phyloP scores from a whole-genome alignment of 192 early-diverging fungal genomes.

The Coemansia sp. region DNA sequence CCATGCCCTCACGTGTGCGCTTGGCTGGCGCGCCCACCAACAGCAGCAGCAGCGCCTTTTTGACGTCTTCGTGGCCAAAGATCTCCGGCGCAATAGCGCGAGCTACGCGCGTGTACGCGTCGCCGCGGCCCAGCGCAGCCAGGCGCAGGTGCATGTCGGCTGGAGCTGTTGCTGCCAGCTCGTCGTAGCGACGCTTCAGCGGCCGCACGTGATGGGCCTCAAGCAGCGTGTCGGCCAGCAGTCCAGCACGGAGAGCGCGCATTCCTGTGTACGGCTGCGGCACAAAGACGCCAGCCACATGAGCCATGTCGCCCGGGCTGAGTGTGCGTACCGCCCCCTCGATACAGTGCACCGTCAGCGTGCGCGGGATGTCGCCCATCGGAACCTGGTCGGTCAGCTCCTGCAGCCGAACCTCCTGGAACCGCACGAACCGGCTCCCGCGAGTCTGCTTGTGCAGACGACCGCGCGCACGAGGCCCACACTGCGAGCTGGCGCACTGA shows the following conservation, averaged over 20 bases:
- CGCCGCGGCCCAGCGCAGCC: slow-evolving; percentile 57
- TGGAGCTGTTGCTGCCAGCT: slow-evolving; percentile 63
- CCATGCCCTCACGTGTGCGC: slow-evolving; percentile 86
- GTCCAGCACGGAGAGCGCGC: slow-evolving; percentile 81
- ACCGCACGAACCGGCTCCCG: slow-evolving; percentile 86
- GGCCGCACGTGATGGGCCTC: slow-evolving; percentile 84
- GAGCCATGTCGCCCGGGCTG: slow-evolving; percentile 85
- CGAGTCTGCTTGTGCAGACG: slow-evolving; percentile 87
- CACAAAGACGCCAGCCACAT: slow-evolving; percentile 83
- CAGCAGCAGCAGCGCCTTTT: slow-evolving; percentile 82
- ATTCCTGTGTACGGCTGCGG: slow-evolving; percentile 93
- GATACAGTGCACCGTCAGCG: slow-evolving; percentile 89
- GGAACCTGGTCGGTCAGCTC: slow-evolving; percentile 98
- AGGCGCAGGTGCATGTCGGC: slow-evolving; percentile 55
- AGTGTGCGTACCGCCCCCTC: slow-evolving; percentile 73
- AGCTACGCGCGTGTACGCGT: slow-evolving; percentile 75
- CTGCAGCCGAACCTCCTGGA: slow-evolving; percentile 96
- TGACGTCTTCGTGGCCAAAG: slow-evolving; percentile 89
- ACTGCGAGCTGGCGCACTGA: slow-evolving; percentile 76
- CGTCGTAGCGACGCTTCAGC: slow-evolving; percentile 87
- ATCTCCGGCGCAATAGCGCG: slow-evolving; percentile 85
- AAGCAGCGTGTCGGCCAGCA: slow-evolving; percentile 93
- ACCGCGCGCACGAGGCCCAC: slow-evolving; percentile 78
- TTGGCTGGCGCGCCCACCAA: slow-evolving; percentile 81
- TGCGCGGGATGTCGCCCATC: slow-evolving; percentile 95